phyloP scores from a whole-genome alignment of 345 rosid genomes.

The Eucalyptus dawsonii region DNA sequence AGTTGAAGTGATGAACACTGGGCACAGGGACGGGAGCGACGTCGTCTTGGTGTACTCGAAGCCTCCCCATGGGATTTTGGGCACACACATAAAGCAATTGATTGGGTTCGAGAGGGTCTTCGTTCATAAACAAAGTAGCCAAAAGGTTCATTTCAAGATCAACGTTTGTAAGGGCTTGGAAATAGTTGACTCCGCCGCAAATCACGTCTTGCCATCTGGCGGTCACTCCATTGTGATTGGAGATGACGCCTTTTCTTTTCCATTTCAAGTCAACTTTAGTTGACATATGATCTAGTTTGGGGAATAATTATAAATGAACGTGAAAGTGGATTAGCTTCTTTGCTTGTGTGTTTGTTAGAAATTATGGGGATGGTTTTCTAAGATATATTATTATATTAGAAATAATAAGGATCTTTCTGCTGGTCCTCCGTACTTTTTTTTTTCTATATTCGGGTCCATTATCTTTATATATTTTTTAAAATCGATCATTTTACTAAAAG shows the following conservation, averaged over 20 bases:
- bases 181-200: background rate
- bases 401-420: background rate
- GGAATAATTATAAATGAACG: background rate
- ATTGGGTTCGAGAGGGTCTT: conserved; percentile 19
- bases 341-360: background rate
- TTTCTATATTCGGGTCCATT: background rate
- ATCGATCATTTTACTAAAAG: background rate
- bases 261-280: background rate
- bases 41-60: conserved; percentile 15
- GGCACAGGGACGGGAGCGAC: conserved; percentile 13
- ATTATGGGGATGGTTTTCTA: background rate
- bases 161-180: conserved; percentile 14
- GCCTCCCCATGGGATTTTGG: conserved; percentile 13
- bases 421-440: background rate
- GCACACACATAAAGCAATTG: conserved; percentile 9
- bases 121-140: background rate
- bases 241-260: background rate
- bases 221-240: background rate
- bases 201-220: conserved; percentile 12
- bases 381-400: background rate
- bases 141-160: conserved; percentile 4
- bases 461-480: background rate
- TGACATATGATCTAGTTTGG: background rate
- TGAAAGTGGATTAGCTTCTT: background rate
- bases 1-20: conserved; percentile 4